A percentile compares a stretch with the other conserved stretches of the same genome.
Conservation (phyloP, 2,329 filamentous ascomycete genomes). For the Bipolaris sorokiniana region DNA sequence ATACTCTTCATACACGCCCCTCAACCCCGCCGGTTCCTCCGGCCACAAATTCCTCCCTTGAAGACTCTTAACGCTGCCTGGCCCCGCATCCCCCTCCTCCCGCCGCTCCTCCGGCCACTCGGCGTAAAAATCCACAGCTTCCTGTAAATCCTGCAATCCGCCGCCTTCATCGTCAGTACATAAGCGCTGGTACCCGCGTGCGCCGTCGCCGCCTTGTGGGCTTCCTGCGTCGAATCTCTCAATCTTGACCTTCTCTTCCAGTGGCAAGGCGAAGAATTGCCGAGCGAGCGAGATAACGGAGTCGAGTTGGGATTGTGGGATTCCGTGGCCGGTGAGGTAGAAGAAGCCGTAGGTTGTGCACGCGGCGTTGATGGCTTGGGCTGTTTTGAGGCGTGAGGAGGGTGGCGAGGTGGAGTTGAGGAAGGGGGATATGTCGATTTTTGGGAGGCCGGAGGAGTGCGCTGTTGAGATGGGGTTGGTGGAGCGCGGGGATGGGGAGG, state of each 20-base stretch:
- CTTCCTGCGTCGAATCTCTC: conserved; percentile 44
- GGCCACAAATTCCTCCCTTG: conserved; percentile 55
- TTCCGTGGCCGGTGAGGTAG: conserved; percentile 52
- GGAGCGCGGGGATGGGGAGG: conserved; percentile 15
- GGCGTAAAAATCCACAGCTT: conserved; percentile 50
- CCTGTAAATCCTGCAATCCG: conserved; percentile 46
- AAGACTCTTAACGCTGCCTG: conserved; percentile 39
- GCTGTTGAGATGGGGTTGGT: conserved; percentile 21
- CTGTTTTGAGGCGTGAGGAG: conserved; percentile 29
- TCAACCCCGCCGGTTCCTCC: conserved; percentile 34
- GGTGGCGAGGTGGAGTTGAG: conserved; percentile 29
- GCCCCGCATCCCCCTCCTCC: conserved; percentile 23
- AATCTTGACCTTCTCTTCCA: conserved; percentile 43
- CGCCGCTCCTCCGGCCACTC: conserved; percentile 39
- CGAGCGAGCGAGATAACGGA: conserved; percentile 41
- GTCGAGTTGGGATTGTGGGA: conserved; percentile 36
- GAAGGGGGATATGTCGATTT: conserved; percentile 52
- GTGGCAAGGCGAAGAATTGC: conserved; percentile 42
- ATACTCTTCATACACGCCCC: conserved; percentile 42
- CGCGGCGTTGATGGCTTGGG: conserved; percentile 44
- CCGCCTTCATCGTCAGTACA: conserved; percentile 49
- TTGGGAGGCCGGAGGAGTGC: conserved; percentile 42
- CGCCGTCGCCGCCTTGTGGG: conserved; percentile 44
- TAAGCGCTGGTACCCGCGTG: conserved; percentile 47
- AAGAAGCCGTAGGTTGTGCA: conserved; percentile 53